Evolutionary conservation across 2,329 filamentous ascomycete genomes (phyloP).

Genomic region (Apiospora sp.): DNA sequence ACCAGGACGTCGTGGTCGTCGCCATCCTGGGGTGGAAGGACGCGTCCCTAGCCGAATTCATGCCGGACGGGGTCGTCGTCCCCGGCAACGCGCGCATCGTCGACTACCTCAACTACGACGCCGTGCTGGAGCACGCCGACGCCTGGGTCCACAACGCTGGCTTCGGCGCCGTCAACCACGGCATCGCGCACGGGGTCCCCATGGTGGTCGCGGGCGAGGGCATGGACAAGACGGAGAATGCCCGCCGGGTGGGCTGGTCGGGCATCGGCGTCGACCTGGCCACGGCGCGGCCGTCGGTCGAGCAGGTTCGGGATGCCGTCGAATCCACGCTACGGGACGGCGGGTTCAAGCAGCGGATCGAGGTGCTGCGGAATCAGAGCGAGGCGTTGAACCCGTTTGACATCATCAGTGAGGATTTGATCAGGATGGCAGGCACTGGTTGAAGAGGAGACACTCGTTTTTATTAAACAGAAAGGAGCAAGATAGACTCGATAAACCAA

Average conservation of each 20-base stretch:
- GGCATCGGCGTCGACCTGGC: constrained; percentile 46
- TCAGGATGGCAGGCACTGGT: background rate
- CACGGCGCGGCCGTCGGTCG: constrained; percentile 37
- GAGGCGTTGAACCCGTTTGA: constrained; percentile 41
- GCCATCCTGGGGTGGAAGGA: constrained; percentile 47
- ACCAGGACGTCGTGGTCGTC: constrained; percentile 43
- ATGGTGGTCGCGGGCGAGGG: constrained; percentile 51
- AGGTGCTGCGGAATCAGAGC: constrained; percentile 40
- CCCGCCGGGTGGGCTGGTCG: constrained; percentile 43
- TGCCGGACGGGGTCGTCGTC: constrained; percentile 26
- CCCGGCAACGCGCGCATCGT: constrained; percentile 45
- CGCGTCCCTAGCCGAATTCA: constrained; percentile 35
- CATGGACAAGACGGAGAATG: constrained; percentile 52
- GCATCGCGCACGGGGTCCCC: constrained; percentile 49
- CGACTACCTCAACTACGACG: constrained; percentile 50
- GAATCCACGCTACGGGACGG: constrained; percentile 38
- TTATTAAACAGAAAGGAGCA: background rate
- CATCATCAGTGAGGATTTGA: constrained; percentile 39
- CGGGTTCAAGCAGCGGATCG: constrained; percentile 34
- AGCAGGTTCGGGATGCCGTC: constrained; percentile 40
- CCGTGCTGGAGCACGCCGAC: constrained; percentile 45
- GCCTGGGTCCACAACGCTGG: constrained; percentile 51
- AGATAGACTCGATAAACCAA: background rate
- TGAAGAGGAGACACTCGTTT: background rate
- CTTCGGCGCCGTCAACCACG: constrained; percentile 50